Base-by-base conservation (phyloP, 305 asterid genomes). In the Fraxinus baroniana region DNA sequence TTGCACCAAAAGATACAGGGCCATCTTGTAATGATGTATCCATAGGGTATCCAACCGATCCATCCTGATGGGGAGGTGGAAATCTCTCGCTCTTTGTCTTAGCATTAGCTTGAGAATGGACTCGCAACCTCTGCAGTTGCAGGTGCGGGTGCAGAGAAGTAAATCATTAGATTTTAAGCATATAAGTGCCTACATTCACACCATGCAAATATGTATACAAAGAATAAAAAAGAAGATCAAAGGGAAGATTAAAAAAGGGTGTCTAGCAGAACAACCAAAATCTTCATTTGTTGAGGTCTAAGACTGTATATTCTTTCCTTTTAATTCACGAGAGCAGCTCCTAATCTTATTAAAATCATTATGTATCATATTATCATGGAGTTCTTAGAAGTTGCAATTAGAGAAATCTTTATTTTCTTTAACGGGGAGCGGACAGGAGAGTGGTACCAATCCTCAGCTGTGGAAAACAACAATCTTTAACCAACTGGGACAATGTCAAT, bases 11-110 rank as follows among this genome's bases (percentile, higher is more conserved):
- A 3, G 97, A 96, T 37, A 86, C 64, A 10, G 93, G 89, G 72
- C 86, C 91, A 28, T 88, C 88, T 41, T 83, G 89, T 33, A 91
- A 85, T 33, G 91, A 84, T 68, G 90, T 74, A 74, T 89, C 90
- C 4, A 87, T 87, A 46, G 87, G 90, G 78, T 92, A 81, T 52
- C 97, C 98, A 28, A 92, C 90, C 18, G 92, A 91, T 76, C 92
- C 99, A 85, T 97, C 99, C 83, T 92, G 93, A 87, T 97, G 99
- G 6, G 99, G 99, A 2, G 99, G 98, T 17, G 99, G 99, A 44
- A 97, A 94, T 85, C 95, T 94, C 77, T 94, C 99, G 6, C 98
- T 97, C 87, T 91, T 97, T 87, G 98, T 94, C 91, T 85, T 91
- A 30, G 89, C 88, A 78, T 91, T 89, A 15, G 85, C 89, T 81